Evolutionary conservation across 2,329 filamentous ascomycete species (phyloP).

Genomic region (Penicillium freii): DNA sequence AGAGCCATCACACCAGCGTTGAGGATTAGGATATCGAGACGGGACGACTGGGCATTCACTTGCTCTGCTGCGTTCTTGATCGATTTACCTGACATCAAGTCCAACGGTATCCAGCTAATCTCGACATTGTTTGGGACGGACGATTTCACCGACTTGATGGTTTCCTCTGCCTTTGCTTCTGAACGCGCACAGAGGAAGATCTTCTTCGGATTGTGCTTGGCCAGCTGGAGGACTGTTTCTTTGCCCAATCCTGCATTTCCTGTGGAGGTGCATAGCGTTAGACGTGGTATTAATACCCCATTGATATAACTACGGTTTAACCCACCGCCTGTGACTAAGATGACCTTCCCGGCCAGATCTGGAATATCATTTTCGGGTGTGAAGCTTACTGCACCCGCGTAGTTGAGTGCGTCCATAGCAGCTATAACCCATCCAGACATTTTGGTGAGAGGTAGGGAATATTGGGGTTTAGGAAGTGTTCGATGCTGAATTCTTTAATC

Average conservation of each 20-base stretch:
- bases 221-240: slow-evolving; percentile 42
- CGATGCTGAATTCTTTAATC: not conserved
- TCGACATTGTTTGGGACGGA: slow-evolving; percentile 16
- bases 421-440: slow-evolving; percentile 20
- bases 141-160: slow-evolving; percentile 21
- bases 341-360: slow-evolving; percentile 35
- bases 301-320: slow-evolving; percentile 23
- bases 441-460: not conserved
- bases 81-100: slow-evolving; percentile 46
- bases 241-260: slow-evolving; percentile 51
- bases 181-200: slow-evolving; percentile 41
- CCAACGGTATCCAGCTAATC: slow-evolving; percentile 32
- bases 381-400: slow-evolving; percentile 27
- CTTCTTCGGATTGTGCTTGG: slow-evolving; percentile 41
- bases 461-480: not conserved
- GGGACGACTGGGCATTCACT: slow-evolving; percentile 24
- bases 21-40: slow-evolving; percentile 40
- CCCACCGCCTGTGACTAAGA: slow-evolving; percentile 39
- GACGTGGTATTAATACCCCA: slow-evolving; percentile 18
- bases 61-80: slow-evolving; percentile 39
- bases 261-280: slow-evolving; percentile 1
- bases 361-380: slow-evolving; percentile 35
- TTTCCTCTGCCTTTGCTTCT: slow-evolving; percentile 21
- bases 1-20: slow-evolving; percentile 47
- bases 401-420: slow-evolving; percentile 18